Conservation (phyloP, 305 asterid genomes). For the Fraxinus paxiana region DNA sequence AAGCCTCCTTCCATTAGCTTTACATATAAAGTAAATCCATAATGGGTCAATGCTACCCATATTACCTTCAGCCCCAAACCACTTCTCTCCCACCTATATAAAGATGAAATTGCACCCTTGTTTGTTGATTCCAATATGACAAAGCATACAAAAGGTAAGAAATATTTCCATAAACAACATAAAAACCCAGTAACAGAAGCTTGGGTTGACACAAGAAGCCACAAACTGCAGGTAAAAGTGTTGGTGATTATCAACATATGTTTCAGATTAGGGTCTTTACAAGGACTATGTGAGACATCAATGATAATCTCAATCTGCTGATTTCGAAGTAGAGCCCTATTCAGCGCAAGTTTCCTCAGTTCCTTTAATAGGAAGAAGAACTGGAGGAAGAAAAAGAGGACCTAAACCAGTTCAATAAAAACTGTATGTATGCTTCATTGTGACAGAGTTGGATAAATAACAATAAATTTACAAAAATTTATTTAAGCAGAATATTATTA, state of each 20-base stretch:
- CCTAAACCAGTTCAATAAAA: background rate
- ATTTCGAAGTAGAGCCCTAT: background rate
- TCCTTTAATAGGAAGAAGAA: background rate
- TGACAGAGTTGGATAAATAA: background rate
- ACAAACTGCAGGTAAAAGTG: background rate
- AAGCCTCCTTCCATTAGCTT: background rate
- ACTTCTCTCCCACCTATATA: background rate
- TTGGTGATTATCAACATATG: background rate
- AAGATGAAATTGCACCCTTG: background rate
- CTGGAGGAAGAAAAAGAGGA: background rate
- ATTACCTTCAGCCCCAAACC: background rate
- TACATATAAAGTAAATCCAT: background rate
- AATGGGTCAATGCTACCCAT: background rate
- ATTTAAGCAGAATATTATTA: background rate
- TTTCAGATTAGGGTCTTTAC: background rate
- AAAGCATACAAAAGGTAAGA: background rate
- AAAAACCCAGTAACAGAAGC: background rate
- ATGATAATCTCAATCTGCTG: background rate
- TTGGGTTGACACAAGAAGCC: background rate
- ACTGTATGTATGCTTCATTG: background rate
- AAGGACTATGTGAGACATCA: background rate
- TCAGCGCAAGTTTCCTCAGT: background rate
- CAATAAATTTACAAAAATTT: too few species aligned
- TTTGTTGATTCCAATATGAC: background rate
- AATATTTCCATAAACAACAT: background rate